Percentiles rank a stretch among this genome's conserved stretches.
Evolutionary conservation across 371 early-diverging fungal genomes (phyloP).

Genomic region (Sporodiniella umbellata): DNA sequence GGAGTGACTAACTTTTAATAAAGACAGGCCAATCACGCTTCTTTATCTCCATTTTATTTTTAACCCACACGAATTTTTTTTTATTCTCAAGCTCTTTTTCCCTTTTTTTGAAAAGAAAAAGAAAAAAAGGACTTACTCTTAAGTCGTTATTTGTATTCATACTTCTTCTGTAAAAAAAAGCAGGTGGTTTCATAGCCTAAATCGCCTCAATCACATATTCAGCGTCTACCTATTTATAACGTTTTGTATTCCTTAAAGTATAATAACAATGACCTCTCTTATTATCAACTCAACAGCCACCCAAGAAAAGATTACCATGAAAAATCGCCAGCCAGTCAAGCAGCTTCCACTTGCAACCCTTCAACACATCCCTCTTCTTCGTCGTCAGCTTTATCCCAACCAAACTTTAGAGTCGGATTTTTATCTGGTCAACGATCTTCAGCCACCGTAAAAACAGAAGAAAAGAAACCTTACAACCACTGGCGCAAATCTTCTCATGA

Average conservation of each 20-base stretch:
- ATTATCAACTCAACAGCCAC: not conserved
- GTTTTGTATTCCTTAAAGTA: not conserved
- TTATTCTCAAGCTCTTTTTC: not conserved
- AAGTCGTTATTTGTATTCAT: no score
- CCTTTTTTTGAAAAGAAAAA: not conserved
- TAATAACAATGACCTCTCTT: not conserved
- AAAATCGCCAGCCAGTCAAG: not conserved
- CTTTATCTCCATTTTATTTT: not conserved
- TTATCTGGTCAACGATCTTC: not conserved
- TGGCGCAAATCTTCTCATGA: conserved; percentile 1
- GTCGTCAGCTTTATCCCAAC: not conserved
- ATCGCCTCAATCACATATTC: not conserved
- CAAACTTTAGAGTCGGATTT: not conserved
- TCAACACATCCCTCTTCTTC: not conserved
- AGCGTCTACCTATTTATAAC: not conserved
- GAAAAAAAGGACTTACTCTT: not conserved
- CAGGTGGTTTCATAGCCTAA: not conserved
- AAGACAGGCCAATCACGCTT: not conserved
- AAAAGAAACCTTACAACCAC: not conserved
- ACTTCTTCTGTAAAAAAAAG: not conserved
- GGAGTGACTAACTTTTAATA: not conserved
- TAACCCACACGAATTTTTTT: not conserved
- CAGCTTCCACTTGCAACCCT: not conserved
- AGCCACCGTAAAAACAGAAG: not conserved
- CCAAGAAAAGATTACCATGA: not conserved